Base-by-base conservation (phyloP, 306 rosid species). In the Geum urbanum region DNA sequence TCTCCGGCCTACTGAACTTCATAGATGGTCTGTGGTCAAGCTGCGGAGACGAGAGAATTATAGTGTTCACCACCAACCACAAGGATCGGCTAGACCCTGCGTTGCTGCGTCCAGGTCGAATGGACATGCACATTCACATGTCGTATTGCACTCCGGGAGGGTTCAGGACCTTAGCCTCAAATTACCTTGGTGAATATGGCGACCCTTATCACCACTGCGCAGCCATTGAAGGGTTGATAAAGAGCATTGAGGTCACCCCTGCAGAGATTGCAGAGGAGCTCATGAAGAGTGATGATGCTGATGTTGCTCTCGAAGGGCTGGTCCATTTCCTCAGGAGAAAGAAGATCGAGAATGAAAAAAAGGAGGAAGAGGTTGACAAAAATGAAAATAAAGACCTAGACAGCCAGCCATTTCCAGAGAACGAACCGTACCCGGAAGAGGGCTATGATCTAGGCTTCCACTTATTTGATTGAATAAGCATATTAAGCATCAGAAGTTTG, bases 11-110 rank as follows among this genome's bases (percentile, higher is more conserved):
- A 13, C 75, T 70, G 12, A 82, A 80, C 70, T 70, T 67, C 64
- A 77, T 82, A 63, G 89, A 87, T 53, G 89, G 86, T 3, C 60
- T 84, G 37, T 87, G 92, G 89, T 80, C 92, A 37, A 76, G 89
- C 58, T 73, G 78, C 7, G 87, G 86, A 14, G 92, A 87, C 11
- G 87, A 87, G 59, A 32, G 89, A 13, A 80, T 87, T 20, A 63
- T 87, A 3, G 51, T 84, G 5, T 82, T 87, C 55, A 87, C 92
- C 0, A 83, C 92, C 2, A 85, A 85, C 11, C 82, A 87, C 57
- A 75, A 39, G 56, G 89, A 87, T 1, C 76, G 64, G 65, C 69
- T 85, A 2, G 90, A 87, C 6, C 72, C 86, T 0, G 86, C 86
- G 0, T 58, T 87, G 79, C 14, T 87, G 70, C 78, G 86, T 0